A percentile compares a stretch with the other conserved stretches of the same genome.
Conservation (phyloP, 2,329 filamentous ascomycete species). For the Xenosphaeropsis pyriputrescens region DNA sequence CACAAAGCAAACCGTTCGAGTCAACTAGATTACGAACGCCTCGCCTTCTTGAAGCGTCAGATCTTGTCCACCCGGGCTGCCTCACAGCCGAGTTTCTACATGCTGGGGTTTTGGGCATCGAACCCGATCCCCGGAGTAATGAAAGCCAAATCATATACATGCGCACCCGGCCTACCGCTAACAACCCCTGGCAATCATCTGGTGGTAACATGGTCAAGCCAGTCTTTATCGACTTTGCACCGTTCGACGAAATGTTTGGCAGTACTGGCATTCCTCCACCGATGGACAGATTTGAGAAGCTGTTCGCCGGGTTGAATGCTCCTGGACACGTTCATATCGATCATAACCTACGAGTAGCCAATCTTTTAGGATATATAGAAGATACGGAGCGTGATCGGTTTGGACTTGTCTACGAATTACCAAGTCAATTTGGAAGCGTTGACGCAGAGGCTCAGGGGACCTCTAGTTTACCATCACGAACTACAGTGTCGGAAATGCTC, state of each 20-base stretch:
- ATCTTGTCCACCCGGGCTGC: constrained; percentile 28
- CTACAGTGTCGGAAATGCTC: constrained; percentile 39
- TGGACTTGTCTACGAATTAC: constrained; percentile 63
- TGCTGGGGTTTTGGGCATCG: constrained; percentile 4
- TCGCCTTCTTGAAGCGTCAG: constrained; percentile 39
- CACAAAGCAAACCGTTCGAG: constrained; percentile 26
- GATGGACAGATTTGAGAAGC: constrained; percentile 48
- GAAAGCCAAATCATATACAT: constrained; percentile 21
- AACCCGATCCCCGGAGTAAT: constrained; percentile 11
- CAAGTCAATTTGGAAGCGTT: constrained; percentile 45
- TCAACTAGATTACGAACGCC: constrained; percentile 47
- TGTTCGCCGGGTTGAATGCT: constrained; percentile 40
- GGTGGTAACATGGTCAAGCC: constrained; percentile 18
- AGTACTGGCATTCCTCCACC: constrained; percentile 47
- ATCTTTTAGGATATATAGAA: constrained; percentile 58
- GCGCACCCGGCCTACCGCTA: constrained; percentile 10
- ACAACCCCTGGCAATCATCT: constrained; percentile 9
- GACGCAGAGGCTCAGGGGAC: constrained; percentile 36
- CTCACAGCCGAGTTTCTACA: constrained; percentile 8
- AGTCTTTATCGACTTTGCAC: constrained; percentile 58
- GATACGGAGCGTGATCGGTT: constrained; percentile 56
- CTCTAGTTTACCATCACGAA: constrained; percentile 16
- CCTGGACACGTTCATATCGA: constrained; percentile 31
- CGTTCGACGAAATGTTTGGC: constrained; percentile 46
- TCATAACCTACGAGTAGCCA: constrained; percentile 45